Evolutionary conservation across 2,329 filamentous ascomycete genomes (phyloP), one percentile per base, ranked within the genome.

Genomic region (Cytospora paraplurivora): DNA sequence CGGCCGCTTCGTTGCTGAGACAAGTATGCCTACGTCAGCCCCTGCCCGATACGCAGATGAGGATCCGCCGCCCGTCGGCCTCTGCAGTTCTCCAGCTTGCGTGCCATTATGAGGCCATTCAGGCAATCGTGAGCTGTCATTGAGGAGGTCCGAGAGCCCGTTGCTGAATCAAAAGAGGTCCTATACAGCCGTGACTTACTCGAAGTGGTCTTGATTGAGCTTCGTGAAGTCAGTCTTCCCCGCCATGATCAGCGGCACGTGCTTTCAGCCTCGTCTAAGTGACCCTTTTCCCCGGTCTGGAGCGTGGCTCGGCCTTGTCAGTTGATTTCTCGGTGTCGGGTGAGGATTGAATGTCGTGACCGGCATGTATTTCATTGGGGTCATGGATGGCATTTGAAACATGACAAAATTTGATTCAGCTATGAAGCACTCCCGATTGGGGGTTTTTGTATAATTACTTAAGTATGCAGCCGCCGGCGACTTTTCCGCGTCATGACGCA

Each of bases 1-100:
- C 74, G 3, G 81, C 76, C 4, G 85, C 81, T 66, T 82, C 75
- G 55, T 83, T 73, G 67, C 85, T 87, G 54, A 15, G 11, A 27
- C 27, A 27, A 3, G 1, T 4, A 1, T 21, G 10, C n/a, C 7
- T 41, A 15, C 3, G 34, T 54, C 32, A 65, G 63, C 53, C 32
- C 44, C 47, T n/a, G 5, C 12, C 21, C 21, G 44, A n/a, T 3
- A 33, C 4, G 12, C 6, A 37, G 44, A 13, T 27, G 27, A n/a
- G 15, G 12, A 6, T 11, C 10, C 3, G 17, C 7, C 41, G 35
- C 27, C 27, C 27, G 13, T 33, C n/a, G 53, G 38, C 21, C 21
- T 8, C 21, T n/a, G 4, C 12, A 10, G 8, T 12, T 32, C 11
- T 21, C 27, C 27, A 27, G 27, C 27, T 27, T 27, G 27, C 27